Conservation (phyloP, 495 filamentous ascomycete genomes). For the Bombardia bombarda region DNA sequence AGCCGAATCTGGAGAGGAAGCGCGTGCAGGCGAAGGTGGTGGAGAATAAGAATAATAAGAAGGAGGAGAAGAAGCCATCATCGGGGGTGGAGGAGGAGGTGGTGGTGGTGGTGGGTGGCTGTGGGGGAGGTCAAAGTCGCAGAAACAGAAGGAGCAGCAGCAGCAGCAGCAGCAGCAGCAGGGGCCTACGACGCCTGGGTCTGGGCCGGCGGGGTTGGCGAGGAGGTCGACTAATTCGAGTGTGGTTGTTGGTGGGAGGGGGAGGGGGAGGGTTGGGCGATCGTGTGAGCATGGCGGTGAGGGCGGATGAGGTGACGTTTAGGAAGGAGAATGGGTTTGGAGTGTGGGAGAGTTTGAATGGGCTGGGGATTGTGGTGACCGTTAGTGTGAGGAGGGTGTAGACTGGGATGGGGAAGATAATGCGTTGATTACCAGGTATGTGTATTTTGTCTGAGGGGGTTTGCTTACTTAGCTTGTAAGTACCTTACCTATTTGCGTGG, state of each 20-base stretch:
- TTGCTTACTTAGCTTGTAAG: too few species aligned
- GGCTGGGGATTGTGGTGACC: slow-evolving; percentile 41
- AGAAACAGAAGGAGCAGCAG: not conserved
- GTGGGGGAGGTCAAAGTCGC: not conserved
- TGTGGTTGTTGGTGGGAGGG: too few species aligned
- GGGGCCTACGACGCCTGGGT: too few species aligned
- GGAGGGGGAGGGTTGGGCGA: slow-evolving; percentile 6
- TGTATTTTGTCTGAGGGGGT: too few species aligned
- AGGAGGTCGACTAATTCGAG: too few species aligned
- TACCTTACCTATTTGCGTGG: too few species aligned
- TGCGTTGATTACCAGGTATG: too few species aligned
- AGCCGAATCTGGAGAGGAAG: slow-evolving; percentile 13
- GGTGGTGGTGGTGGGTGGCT: slow-evolving; percentile 1
- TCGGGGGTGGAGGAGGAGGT: slow-evolving; percentile 13
- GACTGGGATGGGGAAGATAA: too few species aligned
- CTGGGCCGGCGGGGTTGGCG: too few species aligned
- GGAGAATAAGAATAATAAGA: slow-evolving; percentile 1
- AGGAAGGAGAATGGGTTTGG: slow-evolving; percentile 45
- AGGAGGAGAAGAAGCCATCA: slow-evolving; percentile 3
- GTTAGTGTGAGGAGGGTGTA: slow-evolving; percentile 9
- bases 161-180: not conserved
- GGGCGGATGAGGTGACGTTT: slow-evolving; percentile 45
- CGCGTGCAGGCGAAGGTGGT: slow-evolving; percentile 23
- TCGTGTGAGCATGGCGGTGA: slow-evolving; percentile 29
- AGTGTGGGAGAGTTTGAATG: slow-evolving; percentile 40